Evolutionary conservation across 2,329 filamentous ascomycete genomes (phyloP), one percentile per base, ranked within the genome.

Genomic region (Bipolaris sorokiniana): DNA sequence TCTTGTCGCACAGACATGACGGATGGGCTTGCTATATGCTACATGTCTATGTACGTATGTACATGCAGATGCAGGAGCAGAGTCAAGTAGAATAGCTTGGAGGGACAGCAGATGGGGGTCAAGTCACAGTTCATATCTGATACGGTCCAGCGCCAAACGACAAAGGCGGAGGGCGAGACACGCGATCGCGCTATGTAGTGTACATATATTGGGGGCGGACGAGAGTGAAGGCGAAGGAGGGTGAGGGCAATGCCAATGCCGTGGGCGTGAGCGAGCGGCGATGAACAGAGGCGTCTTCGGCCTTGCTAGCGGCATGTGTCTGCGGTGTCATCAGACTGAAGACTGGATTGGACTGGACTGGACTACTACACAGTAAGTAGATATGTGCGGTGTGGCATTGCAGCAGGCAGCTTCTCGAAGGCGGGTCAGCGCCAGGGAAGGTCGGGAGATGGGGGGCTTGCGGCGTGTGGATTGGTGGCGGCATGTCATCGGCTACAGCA

Each of bases 401-500:
- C 26, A 28, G 26, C 26, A 28, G 7, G 26, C 26, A 28, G 26
- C 63, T 70, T 66, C 64, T 56, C 61, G 64, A 69, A 70, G 63
- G 18, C 61, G 58, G 51, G 33, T 34, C 36, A 51, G 58, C 49
- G 33, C 37, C 36, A 51, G n/a, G 41, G n/a, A 31, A 45, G 11
- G 33, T 7, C 11, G 15, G 33, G 33, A 34, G 33, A 34, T 15
- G 11, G 33, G 33, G 33, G 33, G 33, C 9, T 13, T 15, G 33
- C 11, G 33, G 15, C 11, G 33, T 41, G 42, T 67, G 56, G 63
- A 63, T 62, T 66, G 59, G 50, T 53, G 54, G 56, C 58, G 61
- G 54, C 58, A 62, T 56, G 58, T 66, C 46, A 48, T 48, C 64
- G 69, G 66, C 54, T 68, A 63, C 47, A 64, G 49, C 36, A 38